A percentile compares a stretch with the other conserved stretches of the same genome.
Evolutionary conservation across 257 asterid species (phyloP).

Genomic region (Rubia yunnanensis): DNA sequence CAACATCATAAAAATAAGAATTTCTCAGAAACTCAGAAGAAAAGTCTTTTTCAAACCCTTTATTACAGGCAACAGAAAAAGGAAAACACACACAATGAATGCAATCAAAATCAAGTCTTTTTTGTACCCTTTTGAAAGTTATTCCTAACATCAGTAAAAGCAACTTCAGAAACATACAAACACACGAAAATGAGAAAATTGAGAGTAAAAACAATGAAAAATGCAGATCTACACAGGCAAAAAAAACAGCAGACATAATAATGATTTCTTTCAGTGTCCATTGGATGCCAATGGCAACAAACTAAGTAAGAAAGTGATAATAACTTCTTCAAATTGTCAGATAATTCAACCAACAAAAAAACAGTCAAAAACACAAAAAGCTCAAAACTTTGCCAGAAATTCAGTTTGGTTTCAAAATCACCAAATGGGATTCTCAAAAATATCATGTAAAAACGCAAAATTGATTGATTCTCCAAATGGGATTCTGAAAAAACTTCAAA

Average conservation of each 20-base stretch:
- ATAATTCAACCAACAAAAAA: neutral
- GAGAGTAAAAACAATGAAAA: too few relatives aligned
- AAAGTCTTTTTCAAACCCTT: too few relatives aligned
- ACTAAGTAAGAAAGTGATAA: slow-evolving; percentile 2
- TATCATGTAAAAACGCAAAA: neutral
- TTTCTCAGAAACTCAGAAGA: too few relatives aligned
- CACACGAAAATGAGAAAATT: neutral
- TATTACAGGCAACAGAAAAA: too few relatives aligned
- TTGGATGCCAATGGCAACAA: slow-evolving; percentile 13
- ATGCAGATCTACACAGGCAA: neutral
- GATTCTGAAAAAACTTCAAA: neutral
- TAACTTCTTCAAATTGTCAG: slow-evolving; percentile 6
- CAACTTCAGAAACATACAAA: neutral
- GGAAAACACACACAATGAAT: too few relatives aligned
- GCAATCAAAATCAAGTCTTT: too few relatives aligned
- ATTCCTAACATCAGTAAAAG: neutral
- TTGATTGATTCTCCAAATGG: neutral
- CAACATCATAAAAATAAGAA: neutral
- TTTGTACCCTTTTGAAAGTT: neutral
- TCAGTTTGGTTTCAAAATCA: neutral
- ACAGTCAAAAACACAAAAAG: neutral
- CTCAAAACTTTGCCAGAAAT: neutral
- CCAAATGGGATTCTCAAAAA: neutral
- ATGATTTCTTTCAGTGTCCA: slow-evolving; percentile 3
- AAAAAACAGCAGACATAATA: too few relatives aligned